Evolutionary conservation across 768 basidiomycete species (phyloP), one percentile per base, ranked within the genome.

Genomic region (Hydnum rufescens): DNA sequence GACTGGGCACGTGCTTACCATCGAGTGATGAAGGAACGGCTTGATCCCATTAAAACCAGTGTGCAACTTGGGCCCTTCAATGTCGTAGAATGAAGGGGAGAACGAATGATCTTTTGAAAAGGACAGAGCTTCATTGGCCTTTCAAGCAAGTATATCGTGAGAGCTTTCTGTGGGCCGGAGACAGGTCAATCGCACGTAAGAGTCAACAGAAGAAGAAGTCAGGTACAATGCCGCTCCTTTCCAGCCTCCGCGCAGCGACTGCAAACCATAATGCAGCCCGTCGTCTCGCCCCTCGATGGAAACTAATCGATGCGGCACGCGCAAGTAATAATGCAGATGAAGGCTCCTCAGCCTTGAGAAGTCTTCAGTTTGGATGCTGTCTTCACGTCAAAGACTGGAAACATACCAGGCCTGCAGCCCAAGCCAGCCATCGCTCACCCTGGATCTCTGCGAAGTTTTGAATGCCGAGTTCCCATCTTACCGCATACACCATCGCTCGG

Each of bases 341-440:
- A 25, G 78, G 73, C 68, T 89, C 86, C 67, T 89, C 85, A 65
- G 77, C 74, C 84, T 88, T 13, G 16, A 56, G 52, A 31, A 36
- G 39, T 42, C 3, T 26, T 39, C 16, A 32, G 59, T 52, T 49
- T 57, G 6, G 8, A 22, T 8, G 13, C 31, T 5, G 6, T 30
- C 5, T 32, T 32, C 23, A 50, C 5, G 25, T 30, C 16, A 26
- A 18, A 32, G 49, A 25, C 13, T 31, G 57, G 25, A 36, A 51
- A 71, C 78, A 54, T 67, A 88, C 85, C 64, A 76, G 77, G 57
- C 78, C 80, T 25, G 86, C 83, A 39, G 86, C 85, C 77, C 77
- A 83, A 18, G 85, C 81, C 3, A 89, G 66, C 86, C 86, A 89
- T 52, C 82, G 70, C 57, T 89, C 86, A 2, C 84, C 86, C 59